phyloP scores from a whole-genome alignment of 1,284 basidiomycete genomes.

The Austroboletus rostrupii region DNA sequence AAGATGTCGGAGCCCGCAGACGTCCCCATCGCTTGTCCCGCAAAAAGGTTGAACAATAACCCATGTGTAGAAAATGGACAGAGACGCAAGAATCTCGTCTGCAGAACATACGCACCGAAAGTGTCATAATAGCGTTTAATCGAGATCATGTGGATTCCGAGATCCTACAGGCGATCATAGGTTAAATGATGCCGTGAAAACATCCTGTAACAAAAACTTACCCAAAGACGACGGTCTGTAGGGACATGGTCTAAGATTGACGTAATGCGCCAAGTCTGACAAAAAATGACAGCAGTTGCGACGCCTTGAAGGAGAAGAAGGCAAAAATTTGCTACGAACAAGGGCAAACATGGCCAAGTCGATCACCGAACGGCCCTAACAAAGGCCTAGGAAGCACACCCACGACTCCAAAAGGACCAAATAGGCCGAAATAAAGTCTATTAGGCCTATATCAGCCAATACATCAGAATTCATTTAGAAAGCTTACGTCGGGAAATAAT shows the following conservation, averaged over 20 bases:
- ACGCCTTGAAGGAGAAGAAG: constrained; percentile 45
- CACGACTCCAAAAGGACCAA: constrained; percentile 64
- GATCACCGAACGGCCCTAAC: constrained; percentile 56
- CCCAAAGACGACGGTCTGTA: constrained; percentile 39
- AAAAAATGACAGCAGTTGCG: constrained; percentile 49
- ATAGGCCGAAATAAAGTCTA: constrained; percentile 65
- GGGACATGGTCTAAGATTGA: constrained; percentile 39
- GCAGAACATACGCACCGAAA: constrained; percentile 39
- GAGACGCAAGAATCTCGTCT: not conserved
- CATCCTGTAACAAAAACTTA: constrained; percentile 3
- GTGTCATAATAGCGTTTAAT: constrained; percentile 60
- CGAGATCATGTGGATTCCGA: constrained; percentile 52
- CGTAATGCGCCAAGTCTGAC: constrained; percentile 42
- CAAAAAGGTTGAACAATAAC: constrained; percentile 30
- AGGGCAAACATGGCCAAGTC: constrained; percentile 62
- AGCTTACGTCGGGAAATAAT: constrained; percentile 60
- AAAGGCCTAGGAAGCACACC: constrained; percentile 62
- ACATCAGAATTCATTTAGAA: not conserved
- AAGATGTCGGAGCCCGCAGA: constrained; percentile 49
- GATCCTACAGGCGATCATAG: constrained; percentile 37
- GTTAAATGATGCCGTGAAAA: not conserved
- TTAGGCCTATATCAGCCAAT: constrained; percentile 1
- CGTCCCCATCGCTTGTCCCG: constrained; percentile 50
- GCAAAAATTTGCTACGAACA: constrained; percentile 44
- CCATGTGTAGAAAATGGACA: not conserved